Conservation (phyloP, 306 rosid species). For the Vachellia pachyceras region DNA sequence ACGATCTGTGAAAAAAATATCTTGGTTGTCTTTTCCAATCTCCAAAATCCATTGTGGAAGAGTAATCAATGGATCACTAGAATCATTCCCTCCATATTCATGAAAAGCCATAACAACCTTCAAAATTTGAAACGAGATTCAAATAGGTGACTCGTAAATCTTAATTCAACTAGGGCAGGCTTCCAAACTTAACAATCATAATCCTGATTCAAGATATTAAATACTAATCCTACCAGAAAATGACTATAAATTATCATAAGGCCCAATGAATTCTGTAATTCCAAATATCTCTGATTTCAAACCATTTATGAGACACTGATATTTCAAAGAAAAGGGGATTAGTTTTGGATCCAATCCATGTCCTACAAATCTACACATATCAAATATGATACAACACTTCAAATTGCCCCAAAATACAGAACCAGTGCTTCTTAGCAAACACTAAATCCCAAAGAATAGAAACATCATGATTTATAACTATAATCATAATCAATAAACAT, state of each 20-base stretch:
- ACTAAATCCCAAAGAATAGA: neutral
- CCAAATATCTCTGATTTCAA: neutral
- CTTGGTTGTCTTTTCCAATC: conserved; percentile 84
- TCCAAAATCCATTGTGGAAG: conserved; percentile 96
- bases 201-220: neutral
- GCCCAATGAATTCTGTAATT: neutral
- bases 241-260: neutral
- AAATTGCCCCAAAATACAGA: neutral
- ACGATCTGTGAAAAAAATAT: conserved; percentile 95
- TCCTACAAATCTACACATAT: neutral
- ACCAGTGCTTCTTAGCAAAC: neutral
- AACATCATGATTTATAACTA: neutral
- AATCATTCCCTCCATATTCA: conserved; percentile 74
- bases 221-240: neutral
- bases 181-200: neutral
- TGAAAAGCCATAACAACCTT: conserved; percentile 98
- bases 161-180: conserved; percentile 5
- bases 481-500: neutral
- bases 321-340: neutral
- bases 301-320: neutral
- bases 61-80: conserved; percentile 66
- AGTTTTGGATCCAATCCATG: neutral
- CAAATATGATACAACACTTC: neutral
- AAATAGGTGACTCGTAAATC: conserved; percentile 2
- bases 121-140: conserved; percentile 48